Evolutionary conservation across 768 basidiomycete species (phyloP).

Genomic region (Floccularia luteovirens): DNA sequence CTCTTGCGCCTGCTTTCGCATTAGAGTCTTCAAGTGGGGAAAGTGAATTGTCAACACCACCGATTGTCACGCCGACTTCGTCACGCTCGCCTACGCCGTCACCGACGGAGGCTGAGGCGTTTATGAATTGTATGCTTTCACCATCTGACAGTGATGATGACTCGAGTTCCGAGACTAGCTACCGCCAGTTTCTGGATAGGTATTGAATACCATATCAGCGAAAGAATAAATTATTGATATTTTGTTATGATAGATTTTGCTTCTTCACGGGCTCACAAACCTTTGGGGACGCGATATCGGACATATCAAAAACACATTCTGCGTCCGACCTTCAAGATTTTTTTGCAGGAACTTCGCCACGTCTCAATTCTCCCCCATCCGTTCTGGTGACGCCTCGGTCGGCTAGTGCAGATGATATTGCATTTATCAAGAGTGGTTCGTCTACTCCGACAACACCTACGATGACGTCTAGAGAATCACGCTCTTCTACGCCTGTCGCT

Average conservation of each 20-base stretch:
- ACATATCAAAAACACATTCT: slow-evolving; percentile 32
- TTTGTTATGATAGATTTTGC: slow-evolving; percentile 49
- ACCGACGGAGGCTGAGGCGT: slow-evolving; percentile 19
- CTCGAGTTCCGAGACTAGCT: slow-evolving; percentile 32
- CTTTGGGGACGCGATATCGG: slow-evolving; percentile 4
- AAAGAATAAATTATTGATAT: slow-evolving; percentile 6
- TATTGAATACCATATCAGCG: slow-evolving; percentile 13
- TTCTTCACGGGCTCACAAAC: slow-evolving; percentile 60
- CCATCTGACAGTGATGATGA: slow-evolving; percentile 9
- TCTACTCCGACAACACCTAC: slow-evolving; percentile 5
- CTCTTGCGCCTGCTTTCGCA: slow-evolving; percentile 1
- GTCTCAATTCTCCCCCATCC: slow-evolving; percentile 8
- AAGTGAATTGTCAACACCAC: slow-evolving; percentile 39
- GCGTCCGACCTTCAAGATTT: slow-evolving; percentile 49
- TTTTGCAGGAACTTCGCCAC: slow-evolving; percentile 26
- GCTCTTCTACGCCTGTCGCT: not conserved
- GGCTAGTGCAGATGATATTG: slow-evolving; percentile 11
- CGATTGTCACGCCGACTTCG: slow-evolving; percentile 31
- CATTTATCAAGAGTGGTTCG: slow-evolving; percentile 2
- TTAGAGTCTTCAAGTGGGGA: slow-evolving; percentile 15
- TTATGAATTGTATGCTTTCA: slow-evolving; percentile 9
- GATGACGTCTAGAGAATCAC: not conserved
- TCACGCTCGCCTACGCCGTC: slow-evolving; percentile 35
- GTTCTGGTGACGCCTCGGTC: slow-evolving; percentile 16
- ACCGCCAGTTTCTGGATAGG: slow-evolving; percentile 60